These are phyloP conservation scores for Aspergillus leporis DNA, from an alignment of 495 filamentous ascomycete genomes.

Conservation along the genomic window DNA sequence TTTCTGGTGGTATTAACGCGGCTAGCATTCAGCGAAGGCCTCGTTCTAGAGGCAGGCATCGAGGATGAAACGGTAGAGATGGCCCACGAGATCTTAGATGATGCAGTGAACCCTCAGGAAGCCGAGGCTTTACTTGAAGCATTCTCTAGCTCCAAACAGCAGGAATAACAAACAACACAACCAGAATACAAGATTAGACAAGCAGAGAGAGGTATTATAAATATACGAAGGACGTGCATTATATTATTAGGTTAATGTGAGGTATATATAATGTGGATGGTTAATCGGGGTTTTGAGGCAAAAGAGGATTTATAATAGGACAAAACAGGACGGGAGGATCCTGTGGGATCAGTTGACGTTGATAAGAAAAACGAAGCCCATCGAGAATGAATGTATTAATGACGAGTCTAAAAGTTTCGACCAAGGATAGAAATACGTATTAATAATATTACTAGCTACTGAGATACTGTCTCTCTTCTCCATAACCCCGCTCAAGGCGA, in stretches of 20 bases:
- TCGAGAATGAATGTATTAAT: background rate
- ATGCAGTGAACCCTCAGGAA: slow-evolving; percentile 67
- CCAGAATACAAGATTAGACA: slow-evolving; percentile 2
- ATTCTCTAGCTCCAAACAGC: slow-evolving; percentile 48
- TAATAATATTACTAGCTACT: too few species aligned
- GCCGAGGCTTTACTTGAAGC: slow-evolving; percentile 62
- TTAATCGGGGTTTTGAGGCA: too few species aligned
- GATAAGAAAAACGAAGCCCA: too few species aligned
- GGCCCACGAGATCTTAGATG: slow-evolving; percentile 65
- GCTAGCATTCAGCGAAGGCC: slow-evolving; percentile 65
- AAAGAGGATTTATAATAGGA: too few species aligned
- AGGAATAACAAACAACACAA: slow-evolving; percentile 19
- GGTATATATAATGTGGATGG: too few species aligned
- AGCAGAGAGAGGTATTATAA: background rate
- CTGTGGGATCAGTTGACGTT: too few species aligned
- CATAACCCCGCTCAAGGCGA: slow-evolving; percentile 47
- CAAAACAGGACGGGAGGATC: too few species aligned
- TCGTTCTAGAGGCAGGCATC: slow-evolving; percentile 63
- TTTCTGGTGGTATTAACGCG: slow-evolving; percentile 65
- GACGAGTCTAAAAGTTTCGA: background rate
- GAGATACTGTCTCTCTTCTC: slow-evolving; percentile 46
- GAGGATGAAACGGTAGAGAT: slow-evolving; percentile 65
- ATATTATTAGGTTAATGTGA: too few species aligned
- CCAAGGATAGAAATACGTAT: too few species aligned
- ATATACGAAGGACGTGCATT: too few species aligned